Evolutionary conservation across 2,329 filamentous ascomycete genomes (phyloP), one percentile per base, ranked within the genome.

Genomic region (Exserohilum rostratum): DNA sequence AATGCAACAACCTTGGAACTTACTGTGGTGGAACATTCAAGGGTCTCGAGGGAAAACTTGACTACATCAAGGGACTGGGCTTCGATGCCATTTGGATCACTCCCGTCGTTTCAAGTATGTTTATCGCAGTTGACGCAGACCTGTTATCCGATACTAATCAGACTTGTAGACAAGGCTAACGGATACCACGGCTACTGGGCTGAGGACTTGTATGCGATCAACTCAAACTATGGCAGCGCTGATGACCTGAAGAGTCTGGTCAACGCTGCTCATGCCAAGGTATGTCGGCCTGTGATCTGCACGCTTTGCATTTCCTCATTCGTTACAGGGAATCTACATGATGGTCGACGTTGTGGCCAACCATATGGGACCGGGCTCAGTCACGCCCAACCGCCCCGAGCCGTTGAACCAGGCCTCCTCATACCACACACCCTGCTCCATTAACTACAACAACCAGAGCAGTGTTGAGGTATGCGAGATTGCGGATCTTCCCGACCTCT

Each of bases 301-400:
- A 10, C 6, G 6, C 7, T 37, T 9, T 22, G 15, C 6, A n/a
- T 17, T 17, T 27, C 31, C 52, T 64, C 7, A 62, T 46, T n/a
- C n/a, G 35, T 29, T 2, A 15, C 18, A 73, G 70, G 70, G 69
- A 5, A 68, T 73, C 18, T 82, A 79, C 57, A 60, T 84, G 10
- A 82, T 83, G 81, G 74, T 82, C 40, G 81, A 83, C 57, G 76
- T 81, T 2, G 80, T 83, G 9, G 76, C 80, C 34, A 83, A 83
- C 64, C 79, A 83, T 50, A 71, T 75, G 69, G 72, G 71, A 15
- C 53, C 58, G 15, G 66, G 55, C 11, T 55, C 67, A 10, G 64
- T 72, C 22, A 52, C 63, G n/a, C 56, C 66, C 46, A 69, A 72
- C 50, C 59, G 59, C 5, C 69, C 69, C 12, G 55, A 56, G 25